Evolutionary conservation across 768 basidiomycete genomes (phyloP).

Genomic region (Hirschioporus abietinus): DNA sequence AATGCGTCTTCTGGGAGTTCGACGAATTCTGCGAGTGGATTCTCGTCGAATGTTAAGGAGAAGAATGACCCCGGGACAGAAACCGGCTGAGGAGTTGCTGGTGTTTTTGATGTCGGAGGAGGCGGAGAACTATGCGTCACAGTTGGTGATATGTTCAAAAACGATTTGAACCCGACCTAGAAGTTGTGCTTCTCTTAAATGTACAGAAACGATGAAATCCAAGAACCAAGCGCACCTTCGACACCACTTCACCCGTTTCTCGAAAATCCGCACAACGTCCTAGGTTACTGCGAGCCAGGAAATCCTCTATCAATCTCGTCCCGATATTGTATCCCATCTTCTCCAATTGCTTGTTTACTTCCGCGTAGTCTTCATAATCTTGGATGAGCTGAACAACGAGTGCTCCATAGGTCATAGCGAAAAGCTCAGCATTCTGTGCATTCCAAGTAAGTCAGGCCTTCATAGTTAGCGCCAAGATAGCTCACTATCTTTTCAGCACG

Average conservation of each 20-base stretch:
- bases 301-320: constrained; percentile 93
- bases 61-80: constrained; percentile 54
- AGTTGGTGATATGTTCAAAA: constrained; percentile 85
- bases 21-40: constrained; percentile 94
- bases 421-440: constrained; percentile 89
- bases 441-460: constrained; percentile 14
- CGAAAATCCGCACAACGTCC: constrained; percentile 91
- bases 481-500: constrained; percentile 93
- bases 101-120: constrained; percentile 37
- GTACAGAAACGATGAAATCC: constrained; percentile 3
- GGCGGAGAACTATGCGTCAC: constrained; percentile 65
- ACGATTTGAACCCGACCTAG: constrained; percentile 97
- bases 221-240: constrained; percentile 58
- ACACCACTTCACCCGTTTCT: constrained; percentile 92
- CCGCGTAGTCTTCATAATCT: constrained; percentile 96
- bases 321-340: constrained; percentile 99
- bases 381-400: constrained; percentile 98
- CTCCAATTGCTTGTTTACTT: constrained; percentile 94
- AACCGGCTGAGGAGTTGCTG: constrained; percentile 30
- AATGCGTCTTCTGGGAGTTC: constrained; percentile 91
- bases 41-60: constrained; percentile 87
- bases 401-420: constrained; percentile 94
- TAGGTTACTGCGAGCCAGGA: constrained; percentile 86
- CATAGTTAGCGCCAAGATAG: constrained; percentile 5
- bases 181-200: constrained; percentile 3